Conservation (phyloP, 345 rosid genomes). For the Dovyalis caffra region DNA sequence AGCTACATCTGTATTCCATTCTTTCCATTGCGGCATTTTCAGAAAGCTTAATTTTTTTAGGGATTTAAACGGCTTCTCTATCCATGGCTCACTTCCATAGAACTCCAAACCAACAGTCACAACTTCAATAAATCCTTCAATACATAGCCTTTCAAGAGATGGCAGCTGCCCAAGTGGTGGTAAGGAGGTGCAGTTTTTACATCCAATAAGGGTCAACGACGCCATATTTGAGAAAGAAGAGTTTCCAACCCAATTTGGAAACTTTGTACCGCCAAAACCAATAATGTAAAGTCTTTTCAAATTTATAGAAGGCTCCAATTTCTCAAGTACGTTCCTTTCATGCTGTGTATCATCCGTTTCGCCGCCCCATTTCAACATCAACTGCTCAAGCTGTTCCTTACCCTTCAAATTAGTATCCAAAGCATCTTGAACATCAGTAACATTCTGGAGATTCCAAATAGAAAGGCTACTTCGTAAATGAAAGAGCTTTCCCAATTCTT, state of each 20-base stretch:
- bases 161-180: slow-evolving; percentile 19
- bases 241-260: slow-evolving; percentile 6
- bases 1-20: slow-evolving; percentile 1
- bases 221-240: background rate
- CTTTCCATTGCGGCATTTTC: background rate
- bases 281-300: background rate
- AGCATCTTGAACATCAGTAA: background rate
- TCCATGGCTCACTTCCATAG: background rate
- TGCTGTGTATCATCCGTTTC: background rate
- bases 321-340: slow-evolving; percentile 2
- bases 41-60: background rate
- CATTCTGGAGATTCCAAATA: background rate
- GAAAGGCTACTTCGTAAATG: background rate
- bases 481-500: background rate
- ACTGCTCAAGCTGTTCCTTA: background rate
- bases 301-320: background rate
- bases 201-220: background rate
- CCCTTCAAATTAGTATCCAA: slow-evolving; percentile 3
- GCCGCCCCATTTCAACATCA: background rate
- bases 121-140: background rate
- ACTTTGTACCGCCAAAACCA: slow-evolving; percentile 6
- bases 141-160: background rate
- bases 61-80: background rate
- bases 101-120: background rate
- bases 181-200: background rate